These are phyloP conservation scores for Rhododendron vialii DNA, from an alignment of 148 eudicot genomes.

Conservation along the genomic window DNA sequence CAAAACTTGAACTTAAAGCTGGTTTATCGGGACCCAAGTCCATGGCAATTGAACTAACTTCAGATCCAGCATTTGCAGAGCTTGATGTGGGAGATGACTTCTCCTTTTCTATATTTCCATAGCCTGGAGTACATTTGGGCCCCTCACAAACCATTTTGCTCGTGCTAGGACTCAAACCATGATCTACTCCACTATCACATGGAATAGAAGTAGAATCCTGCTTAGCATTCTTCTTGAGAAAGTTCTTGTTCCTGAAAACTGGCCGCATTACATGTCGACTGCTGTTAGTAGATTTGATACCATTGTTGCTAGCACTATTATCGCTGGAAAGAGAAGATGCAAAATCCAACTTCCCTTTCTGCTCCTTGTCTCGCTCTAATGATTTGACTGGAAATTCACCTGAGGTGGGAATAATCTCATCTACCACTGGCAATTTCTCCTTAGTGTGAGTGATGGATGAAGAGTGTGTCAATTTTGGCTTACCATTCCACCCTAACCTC, in stretches of 20 bases:
- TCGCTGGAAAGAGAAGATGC: constrained; percentile 19
- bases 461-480: constrained; percentile 22
- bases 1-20: constrained; percentile 1
- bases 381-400: constrained; percentile 20
- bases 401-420: constrained; percentile 28
- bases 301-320: constrained; percentile 6
- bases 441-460: constrained; percentile 19
- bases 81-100: constrained; percentile 18
- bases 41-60: constrained; percentile 21
- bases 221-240: constrained; percentile 36
- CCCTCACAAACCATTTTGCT: constrained; percentile 22
- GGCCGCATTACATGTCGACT: constrained; percentile 29
- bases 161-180: constrained; percentile 7
- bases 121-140: constrained; percentile 14
- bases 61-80: constrained; percentile 13
- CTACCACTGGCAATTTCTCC: constrained; percentile 30
- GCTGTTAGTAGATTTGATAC: constrained; percentile 19
- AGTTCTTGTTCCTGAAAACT: constrained; percentile 29
- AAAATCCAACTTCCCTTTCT: constrained; percentile 13
- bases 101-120: constrained; percentile 17
- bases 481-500: constrained; percentile 27
- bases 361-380: constrained; percentile 18
- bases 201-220: constrained; percentile 23
- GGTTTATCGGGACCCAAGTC: constrained; percentile 24
- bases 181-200: constrained; percentile 14